A percentile compares a stretch with the other conserved stretches of the same genome.
These are phyloP conservation scores for Urochloa ruziziensis DNA, from an alignment of 176 grass and related monocot species.

Conservation along the genomic window DNA sequence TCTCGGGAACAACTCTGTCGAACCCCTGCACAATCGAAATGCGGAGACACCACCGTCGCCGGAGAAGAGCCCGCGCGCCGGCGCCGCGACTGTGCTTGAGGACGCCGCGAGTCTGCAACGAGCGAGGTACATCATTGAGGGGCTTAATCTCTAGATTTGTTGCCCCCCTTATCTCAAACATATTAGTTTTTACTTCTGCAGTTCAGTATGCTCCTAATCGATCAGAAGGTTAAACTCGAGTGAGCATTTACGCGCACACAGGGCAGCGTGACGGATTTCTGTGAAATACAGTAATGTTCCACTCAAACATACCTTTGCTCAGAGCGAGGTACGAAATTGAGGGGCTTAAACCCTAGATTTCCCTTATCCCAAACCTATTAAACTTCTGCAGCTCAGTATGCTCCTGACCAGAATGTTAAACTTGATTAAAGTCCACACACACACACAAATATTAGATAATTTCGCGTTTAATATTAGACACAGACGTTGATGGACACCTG, in stretches of 20 bases:
- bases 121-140: neutral
- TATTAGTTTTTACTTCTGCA: neutral
- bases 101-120: neutral
- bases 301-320: neutral
- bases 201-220: neutral
- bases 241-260: neutral
- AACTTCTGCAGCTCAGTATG: no score
- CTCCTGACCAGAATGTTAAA: no score
- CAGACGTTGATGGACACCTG: neutral
- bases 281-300: neutral
- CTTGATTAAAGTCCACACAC: no score
- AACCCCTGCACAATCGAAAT: neutral
- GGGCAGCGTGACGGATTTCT: neutral
- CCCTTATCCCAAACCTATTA: no score
- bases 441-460: neutral
- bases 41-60: neutral
- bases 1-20: neutral
- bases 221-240: neutral
- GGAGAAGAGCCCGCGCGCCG: neutral
- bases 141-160: neutral
- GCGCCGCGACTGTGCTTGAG: no score
- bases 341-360: no score
- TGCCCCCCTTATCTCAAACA: neutral
- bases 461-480: neutral
- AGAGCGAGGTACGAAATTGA: neutral